phyloP scores from a whole-genome alignment of 2,329 filamentous ascomycete genomes.

The Anthostomella pinea region DNA sequence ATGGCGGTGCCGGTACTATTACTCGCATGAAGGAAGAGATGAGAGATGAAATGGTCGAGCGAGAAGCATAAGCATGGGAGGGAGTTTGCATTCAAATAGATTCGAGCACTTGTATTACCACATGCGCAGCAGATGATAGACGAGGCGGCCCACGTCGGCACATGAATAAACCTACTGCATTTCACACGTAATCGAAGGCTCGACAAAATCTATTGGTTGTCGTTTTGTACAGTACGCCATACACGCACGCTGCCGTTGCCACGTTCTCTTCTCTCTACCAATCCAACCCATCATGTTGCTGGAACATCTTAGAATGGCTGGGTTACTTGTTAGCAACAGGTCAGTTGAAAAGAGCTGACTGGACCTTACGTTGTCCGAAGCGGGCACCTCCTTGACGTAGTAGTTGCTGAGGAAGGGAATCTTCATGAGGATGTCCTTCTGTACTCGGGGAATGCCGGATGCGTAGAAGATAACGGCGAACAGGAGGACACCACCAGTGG shows the following conservation, averaged over 20 bases:
- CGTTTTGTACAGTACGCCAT: slow-evolving; percentile 27
- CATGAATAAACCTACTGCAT: neutral
- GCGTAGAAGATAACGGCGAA: slow-evolving; percentile 58
- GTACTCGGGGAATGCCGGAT: slow-evolving; percentile 60
- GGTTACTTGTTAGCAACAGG: slow-evolving; percentile 10
- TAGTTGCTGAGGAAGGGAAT: slow-evolving; percentile 50
- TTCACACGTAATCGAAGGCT: slow-evolving; percentile 7
- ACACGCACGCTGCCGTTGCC: slow-evolving; percentile 22
- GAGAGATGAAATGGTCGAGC: slow-evolving; percentile 37
- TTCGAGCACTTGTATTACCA: slow-evolving; percentile 1
- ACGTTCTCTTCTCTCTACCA: slow-evolving; percentile 12
- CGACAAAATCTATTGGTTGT: slow-evolving; percentile 28
- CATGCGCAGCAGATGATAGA: neutral
- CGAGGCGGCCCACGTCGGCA: neutral
- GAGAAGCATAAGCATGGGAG: slow-evolving; percentile 10
- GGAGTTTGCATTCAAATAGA: neutral
- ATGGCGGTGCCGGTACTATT: slow-evolving; percentile 62
- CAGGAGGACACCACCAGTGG: slow-evolving; percentile 56
- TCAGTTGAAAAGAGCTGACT: too few species aligned
- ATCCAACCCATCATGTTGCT: slow-evolving; percentile 1
- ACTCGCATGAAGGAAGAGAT: slow-evolving; percentile 65
- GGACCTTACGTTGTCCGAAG: slow-evolving; percentile 60
- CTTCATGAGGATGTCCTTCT: slow-evolving; percentile 60
- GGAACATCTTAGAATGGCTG: slow-evolving; percentile 26
- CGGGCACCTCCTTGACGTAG: slow-evolving; percentile 53